These are phyloP conservation scores for Elongisporangium senticosum DNA, from an alignment of 352 stramenopile genomes.

Conservation along the genomic window DNA sequence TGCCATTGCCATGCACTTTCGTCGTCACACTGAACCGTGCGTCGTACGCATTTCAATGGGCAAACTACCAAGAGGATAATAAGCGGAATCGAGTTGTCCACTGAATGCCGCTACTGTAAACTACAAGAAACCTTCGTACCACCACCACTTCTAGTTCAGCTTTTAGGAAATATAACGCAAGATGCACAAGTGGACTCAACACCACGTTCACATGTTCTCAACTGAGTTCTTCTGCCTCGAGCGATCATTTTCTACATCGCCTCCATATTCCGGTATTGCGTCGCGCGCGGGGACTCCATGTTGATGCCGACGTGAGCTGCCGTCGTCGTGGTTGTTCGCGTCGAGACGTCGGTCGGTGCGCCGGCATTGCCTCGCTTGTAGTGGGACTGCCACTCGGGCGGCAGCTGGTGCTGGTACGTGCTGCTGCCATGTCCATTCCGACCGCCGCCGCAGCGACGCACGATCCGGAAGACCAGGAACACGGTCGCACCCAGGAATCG, in stretches of 20 bases:
- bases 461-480: slow-evolving; percentile 33
- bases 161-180: too few species aligned
- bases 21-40: too few species aligned
- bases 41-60: too few species aligned
- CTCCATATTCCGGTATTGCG: not conserved
- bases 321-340: not conserved
- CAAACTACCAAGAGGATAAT: too few species aligned
- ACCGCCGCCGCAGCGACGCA: slow-evolving; percentile 16
- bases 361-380: slow-evolving; percentile 16
- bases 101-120: too few species aligned
- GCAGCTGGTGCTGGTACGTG: slow-evolving; percentile 14
- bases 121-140: too few species aligned
- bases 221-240: too few species aligned
- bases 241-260: not conserved
- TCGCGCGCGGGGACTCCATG: not conserved
- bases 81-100: too few species aligned
- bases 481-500: slow-evolving; percentile 28
- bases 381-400: slow-evolving; percentile 18
- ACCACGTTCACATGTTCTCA: too few species aligned
- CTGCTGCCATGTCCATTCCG: not conserved
- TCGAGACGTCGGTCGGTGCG: not conserved
- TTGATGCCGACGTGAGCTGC: not conserved
- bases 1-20: too few species aligned
- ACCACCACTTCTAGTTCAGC: too few species aligned
- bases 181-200: too few species aligned